These are phyloP conservation scores for Torulaspora globosa DNA, from an alignment of 1,139 yeast species.

Conservation along the genomic window DNA sequence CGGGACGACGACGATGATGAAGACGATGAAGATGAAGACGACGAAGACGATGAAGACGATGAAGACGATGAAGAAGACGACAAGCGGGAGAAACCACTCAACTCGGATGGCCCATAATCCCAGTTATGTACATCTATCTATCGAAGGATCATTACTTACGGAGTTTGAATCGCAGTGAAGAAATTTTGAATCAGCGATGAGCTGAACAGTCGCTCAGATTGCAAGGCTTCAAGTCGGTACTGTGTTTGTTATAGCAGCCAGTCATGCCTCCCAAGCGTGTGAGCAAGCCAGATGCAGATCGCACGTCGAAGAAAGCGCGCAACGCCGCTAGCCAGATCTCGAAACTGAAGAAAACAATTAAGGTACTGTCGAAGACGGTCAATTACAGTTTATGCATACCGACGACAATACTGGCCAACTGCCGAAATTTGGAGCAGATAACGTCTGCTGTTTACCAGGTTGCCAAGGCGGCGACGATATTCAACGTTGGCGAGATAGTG, in stretches of 20 bases:
- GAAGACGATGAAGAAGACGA: conserved; percentile 1
- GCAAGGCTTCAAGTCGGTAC: neutral
- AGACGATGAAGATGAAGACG: conserved; percentile 12
- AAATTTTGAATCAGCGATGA: conserved; percentile 7
- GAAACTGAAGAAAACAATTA: conserved; percentile 26
- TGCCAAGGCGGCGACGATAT: conserved; percentile 68
- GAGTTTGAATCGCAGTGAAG: conserved; percentile 1
- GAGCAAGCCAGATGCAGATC: conserved; percentile 1
- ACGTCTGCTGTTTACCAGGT: conserved; percentile 73
- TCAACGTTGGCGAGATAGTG: conserved; percentile 67
- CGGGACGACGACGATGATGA: conserved; percentile 32
- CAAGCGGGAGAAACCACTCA: neutral
- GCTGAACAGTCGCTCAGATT: neutral
- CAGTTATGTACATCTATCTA: conserved; percentile 1
- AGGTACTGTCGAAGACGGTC: conserved; percentile 26
- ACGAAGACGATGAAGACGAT: conserved; percentile 2
- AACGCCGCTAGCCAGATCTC: conserved; percentile 10
- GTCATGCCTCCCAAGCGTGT: conserved; percentile 2
- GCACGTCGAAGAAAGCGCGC: conserved; percentile 3
- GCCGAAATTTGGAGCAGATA: conserved; percentile 65
- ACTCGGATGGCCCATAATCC: neutral
- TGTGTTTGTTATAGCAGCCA: neutral
- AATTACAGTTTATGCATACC: conserved; percentile 61
- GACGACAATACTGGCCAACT: conserved; percentile 55
- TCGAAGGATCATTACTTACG: conserved; percentile 4